Evolutionary conservation across 805 yeast species (phyloP).

Genomic region (Saturnispora hagleri): DNA sequence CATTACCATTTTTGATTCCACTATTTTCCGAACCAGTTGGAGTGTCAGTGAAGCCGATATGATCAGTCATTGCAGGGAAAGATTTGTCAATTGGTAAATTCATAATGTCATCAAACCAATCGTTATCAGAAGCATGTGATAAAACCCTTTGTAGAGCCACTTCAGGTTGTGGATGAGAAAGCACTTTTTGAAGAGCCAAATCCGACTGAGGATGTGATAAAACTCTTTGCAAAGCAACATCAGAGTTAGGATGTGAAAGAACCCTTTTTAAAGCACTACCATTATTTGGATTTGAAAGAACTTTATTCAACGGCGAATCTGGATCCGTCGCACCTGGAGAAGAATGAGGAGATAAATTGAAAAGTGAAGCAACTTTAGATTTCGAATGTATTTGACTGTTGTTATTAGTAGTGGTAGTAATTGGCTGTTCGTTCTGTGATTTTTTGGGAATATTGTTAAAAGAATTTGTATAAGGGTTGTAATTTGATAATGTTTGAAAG

Average conservation of each 20-base stretch:
- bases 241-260: conserved; percentile 14
- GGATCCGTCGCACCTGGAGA: not conserved
- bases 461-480: conserved; percentile 3
- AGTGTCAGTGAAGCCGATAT: conserved; percentile 48
- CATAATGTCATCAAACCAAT: conserved; percentile 66
- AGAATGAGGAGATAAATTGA: not conserved
- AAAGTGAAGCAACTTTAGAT: not conserved
- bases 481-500: conserved; percentile 8
- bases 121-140: conserved; percentile 27
- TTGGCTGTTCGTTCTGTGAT: not conserved
- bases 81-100: conserved; percentile 56
- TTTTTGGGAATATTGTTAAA: not conserved
- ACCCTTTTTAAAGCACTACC: conserved; percentile 14
- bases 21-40: conserved; percentile 28
- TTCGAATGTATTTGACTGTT: not conserved
- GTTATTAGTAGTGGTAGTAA: not conserved
- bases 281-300: conserved; percentile 13
- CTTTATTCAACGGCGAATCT: conserved; percentile 9
- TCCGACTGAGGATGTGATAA: conserved; percentile 15
- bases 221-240: conserved; percentile 12
- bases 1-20: conserved; percentile 2
- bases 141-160: conserved; percentile 9
- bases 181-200: conserved; percentile 13
- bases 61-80: conserved; percentile 43
- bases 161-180: conserved; percentile 15